phyloP scores from a whole-genome alignment of 257 asterid species.

The Nicotiana benthamiana region DNA sequence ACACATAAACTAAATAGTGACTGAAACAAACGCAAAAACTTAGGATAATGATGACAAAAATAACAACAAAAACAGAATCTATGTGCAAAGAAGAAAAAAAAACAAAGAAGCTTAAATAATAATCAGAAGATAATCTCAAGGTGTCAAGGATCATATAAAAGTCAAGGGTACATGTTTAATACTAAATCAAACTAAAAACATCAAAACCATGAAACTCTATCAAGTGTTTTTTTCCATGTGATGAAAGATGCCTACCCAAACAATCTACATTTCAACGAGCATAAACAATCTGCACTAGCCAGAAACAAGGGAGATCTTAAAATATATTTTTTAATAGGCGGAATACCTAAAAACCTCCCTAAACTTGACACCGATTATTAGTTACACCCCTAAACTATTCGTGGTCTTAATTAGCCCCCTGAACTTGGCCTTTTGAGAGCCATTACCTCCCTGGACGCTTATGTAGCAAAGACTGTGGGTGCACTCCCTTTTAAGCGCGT shows the following conservation, averaged over 20 bases:
- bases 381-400: too few species aligned
- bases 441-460: too few species aligned
- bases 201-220: not conserved
- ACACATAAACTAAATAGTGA: not conserved
- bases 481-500: too few species aligned
- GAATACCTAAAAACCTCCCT: too few species aligned
- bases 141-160: not conserved
- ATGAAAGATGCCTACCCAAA: not conserved
- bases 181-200: not conserved
- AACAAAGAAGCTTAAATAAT: not conserved
- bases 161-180: not conserved
- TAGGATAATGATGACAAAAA: not conserved
- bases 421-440: too few species aligned
- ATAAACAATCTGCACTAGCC: slow-evolving; percentile 1
- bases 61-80: not conserved
- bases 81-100: not conserved
- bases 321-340: not conserved
- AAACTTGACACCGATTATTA: too few species aligned
- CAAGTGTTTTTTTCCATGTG: not conserved
- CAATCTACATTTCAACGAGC: not conserved
- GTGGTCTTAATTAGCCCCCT: too few species aligned
- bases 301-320: not conserved
- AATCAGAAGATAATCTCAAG: not conserved
- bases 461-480: too few species aligned
- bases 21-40: not conserved